A percentile compares a stretch with the other conserved stretches of the same genome.
Conservation (phyloP, 2,329 filamentous ascomycete species). For the Beauveria australis region DNA sequence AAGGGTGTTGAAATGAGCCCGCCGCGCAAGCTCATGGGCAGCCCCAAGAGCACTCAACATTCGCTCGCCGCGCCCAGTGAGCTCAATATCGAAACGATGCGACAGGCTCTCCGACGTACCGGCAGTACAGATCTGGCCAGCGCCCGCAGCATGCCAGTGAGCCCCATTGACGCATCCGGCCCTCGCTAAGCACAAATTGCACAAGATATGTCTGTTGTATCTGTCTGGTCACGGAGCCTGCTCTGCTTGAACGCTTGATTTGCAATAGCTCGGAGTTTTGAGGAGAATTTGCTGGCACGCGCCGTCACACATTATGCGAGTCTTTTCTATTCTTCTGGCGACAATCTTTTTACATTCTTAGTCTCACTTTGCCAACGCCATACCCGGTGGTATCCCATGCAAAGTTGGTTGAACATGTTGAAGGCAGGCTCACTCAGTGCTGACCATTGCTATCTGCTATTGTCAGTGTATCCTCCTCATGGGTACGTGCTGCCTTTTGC, state of each 20-base stretch:
- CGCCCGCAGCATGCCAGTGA: conserved; percentile 47
- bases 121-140: conserved; percentile 69
- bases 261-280: conserved; percentile 1
- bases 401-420: neutral
- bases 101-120: conserved; percentile 76
- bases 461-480: neutral
- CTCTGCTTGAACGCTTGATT: neutral
- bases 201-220: neutral
- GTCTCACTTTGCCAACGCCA: neutral
- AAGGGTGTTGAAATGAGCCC: conserved; percentile 68
- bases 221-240: neutral
- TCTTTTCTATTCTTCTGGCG: neutral
- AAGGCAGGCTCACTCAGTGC: neutral
- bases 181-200: conserved; percentile 18
- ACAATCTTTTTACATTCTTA: neutral
- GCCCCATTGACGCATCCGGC: conserved; percentile 40
- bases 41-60: conserved; percentile 49
- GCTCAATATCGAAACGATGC: conserved; percentile 87
- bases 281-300: neutral
- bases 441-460: neutral
- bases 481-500: neutral
- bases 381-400: neutral
- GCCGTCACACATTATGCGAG: neutral
- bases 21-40: conserved; percentile 49
- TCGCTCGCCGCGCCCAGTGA: conserved; percentile 48